Conservation (phyloP, 2,329 filamentous ascomycete genomes). For the Scedosporium minutisporum region DNA sequence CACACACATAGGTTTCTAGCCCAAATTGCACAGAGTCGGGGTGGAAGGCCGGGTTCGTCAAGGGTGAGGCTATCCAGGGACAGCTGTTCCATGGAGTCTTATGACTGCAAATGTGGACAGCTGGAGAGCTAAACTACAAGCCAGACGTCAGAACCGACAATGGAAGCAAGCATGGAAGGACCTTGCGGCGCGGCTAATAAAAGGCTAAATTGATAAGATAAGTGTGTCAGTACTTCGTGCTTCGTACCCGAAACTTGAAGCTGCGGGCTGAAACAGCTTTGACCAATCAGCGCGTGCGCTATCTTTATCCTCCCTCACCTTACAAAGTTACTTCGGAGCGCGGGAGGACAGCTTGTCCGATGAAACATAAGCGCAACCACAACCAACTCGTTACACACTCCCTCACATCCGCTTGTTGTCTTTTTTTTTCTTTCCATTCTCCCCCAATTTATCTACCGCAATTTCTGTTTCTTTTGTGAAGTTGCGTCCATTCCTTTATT, state of each 20-base stretch:
- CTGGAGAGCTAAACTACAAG: not conserved
- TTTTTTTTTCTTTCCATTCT: not conserved
- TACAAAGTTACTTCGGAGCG: not conserved
- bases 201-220: not conserved
- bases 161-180: not conserved
- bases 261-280: not conserved
- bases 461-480: not conserved
- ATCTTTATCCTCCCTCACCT: not conserved
- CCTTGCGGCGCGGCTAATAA: not conserved
- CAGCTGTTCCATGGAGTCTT: not conserved
- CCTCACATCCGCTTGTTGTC: not conserved
- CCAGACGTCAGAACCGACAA: not conserved
- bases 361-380: not conserved
- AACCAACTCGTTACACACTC: not conserved
- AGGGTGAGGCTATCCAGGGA: not conserved
- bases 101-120: not conserved
- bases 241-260: too few relatives aligned
- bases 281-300: not conserved
- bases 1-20: not conserved
- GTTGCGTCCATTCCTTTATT: constrained; percentile 5
- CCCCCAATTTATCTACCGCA: not conserved
- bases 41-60: not conserved
- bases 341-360: not conserved
- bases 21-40: not conserved
- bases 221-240: not conserved